Percentiles rank a stretch among this genome's conserved stretches.
These are phyloP conservation scores for Neurospora terricola DNA, from an alignment of 495 filamentous ascomycete species.

Conservation along the genomic window DNA sequence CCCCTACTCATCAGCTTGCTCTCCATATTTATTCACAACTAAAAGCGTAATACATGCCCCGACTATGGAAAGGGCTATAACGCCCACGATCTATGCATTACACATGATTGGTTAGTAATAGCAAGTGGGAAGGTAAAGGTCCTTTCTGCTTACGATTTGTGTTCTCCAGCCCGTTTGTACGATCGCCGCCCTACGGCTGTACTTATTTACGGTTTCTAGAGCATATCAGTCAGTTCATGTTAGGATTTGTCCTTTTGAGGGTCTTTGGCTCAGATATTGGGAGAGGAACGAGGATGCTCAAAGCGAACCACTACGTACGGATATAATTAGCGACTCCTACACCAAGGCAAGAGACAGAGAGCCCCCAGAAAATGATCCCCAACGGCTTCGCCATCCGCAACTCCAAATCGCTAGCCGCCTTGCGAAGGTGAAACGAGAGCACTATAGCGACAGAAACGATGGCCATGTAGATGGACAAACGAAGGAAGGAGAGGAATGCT, in stretches of 20 bases:
- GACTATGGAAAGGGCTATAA: slow-evolving; percentile 71
- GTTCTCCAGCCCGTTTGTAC: slow-evolving; percentile 95
- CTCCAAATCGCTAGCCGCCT: slow-evolving; percentile 58
- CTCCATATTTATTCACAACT: slow-evolving; percentile 28
- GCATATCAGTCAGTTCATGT: not conserved
- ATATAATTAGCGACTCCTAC: slow-evolving; percentile 82
- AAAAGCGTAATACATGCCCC: slow-evolving; percentile 57
- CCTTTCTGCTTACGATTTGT: slow-evolving; percentile 49
- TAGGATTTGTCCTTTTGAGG: not conserved
- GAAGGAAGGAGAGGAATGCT: slow-evolving; percentile 88
- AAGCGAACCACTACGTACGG: slow-evolving; percentile 21
- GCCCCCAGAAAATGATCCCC: slow-evolving; percentile 77
- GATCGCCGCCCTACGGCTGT: slow-evolving; percentile 63
- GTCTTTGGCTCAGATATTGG: not conserved
- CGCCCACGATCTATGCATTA: slow-evolving; percentile 45
- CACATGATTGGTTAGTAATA: slow-evolving; percentile 19
- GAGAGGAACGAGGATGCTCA: not conserved
- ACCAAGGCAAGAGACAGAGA: slow-evolving; percentile 63
- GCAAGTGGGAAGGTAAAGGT: not conserved
- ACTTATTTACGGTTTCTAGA: slow-evolving; percentile 67
- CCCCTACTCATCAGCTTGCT: slow-evolving; percentile 6
- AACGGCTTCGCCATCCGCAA: slow-evolving; percentile 69
- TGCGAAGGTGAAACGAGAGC: slow-evolving; percentile 83
- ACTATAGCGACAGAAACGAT: slow-evolving; percentile 84
- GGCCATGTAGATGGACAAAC: slow-evolving; percentile 82